phyloP scores from a whole-genome alignment of 495 filamentous ascomycete species.

The Aspergillus saccharolyticus region DNA sequence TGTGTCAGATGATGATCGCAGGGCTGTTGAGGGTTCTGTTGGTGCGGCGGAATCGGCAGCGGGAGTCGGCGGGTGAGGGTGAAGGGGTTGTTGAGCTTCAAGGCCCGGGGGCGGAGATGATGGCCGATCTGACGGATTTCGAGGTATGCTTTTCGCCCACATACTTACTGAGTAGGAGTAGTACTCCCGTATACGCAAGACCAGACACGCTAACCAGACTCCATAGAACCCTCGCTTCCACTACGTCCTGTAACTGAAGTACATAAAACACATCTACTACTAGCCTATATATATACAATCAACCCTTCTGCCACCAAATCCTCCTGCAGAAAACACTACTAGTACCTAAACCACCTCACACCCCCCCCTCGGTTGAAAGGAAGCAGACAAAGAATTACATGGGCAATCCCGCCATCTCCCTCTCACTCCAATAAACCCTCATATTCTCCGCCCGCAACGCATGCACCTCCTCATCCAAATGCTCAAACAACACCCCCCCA shows the following conservation, averaged over 20 bases:
- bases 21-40: constrained; percentile 11
- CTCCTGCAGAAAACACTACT: too few species aligned
- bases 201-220: too few species aligned
- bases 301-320: too few species aligned
- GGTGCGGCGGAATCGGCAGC: constrained; percentile 11
- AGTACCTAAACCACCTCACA: too few species aligned
- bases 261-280: too few species aligned
- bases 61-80: constrained; percentile 4
- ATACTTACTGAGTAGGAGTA: neutral
- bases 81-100: neutral
- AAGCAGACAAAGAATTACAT: constrained; percentile 40
- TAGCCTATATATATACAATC: too few species aligned
- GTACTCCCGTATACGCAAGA: too few species aligned
- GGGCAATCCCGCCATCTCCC: constrained; percentile 69
- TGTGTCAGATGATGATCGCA: constrained; percentile 13
- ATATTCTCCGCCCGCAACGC: constrained; percentile 77
- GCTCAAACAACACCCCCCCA: constrained; percentile 63
- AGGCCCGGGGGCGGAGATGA: neutral
- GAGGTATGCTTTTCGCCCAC: constrained; percentile 3
- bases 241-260: constrained; percentile 13
- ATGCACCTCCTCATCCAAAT: constrained; percentile 70
- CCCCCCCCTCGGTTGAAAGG: too few species aligned
- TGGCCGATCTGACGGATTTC: constrained; percentile 17
- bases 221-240: constrained; percentile 13
- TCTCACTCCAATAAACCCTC: constrained; percentile 72